Evolutionary conservation across 768 basidiomycete genomes (phyloP).

Genomic region (Mycena kentingensis): DNA sequence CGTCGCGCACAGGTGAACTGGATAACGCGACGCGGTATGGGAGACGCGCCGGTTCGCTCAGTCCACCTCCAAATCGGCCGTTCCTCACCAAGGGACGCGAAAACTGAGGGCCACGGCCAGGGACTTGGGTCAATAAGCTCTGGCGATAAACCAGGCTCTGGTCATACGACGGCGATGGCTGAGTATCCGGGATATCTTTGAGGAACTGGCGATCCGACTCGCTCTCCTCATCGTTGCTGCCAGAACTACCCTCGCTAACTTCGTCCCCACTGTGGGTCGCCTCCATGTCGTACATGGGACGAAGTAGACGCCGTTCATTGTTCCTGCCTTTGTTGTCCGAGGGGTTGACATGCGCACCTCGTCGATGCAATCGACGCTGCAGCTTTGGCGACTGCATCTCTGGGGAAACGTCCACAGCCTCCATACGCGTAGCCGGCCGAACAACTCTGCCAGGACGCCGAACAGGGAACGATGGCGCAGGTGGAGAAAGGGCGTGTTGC

Average conservation of each 20-base stretch:
- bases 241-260: constrained; percentile 61
- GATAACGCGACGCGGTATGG: constrained; percentile 36
- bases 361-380: constrained; percentile 41
- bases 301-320: constrained; percentile 8
- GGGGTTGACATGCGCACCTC: constrained; percentile 24
- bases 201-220: constrained; percentile 73
- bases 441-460: constrained; percentile 37
- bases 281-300: constrained; percentile 70
- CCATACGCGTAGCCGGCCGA: constrained; percentile 27
- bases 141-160: constrained; percentile 70
- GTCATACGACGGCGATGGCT: constrained; percentile 70
- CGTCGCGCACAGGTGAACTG: constrained; percentile 62
- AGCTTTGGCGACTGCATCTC: constrained; percentile 36
- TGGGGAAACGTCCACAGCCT: constrained; percentile 32
- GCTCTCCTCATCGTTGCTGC: constrained; percentile 55
- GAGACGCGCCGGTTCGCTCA: constrained; percentile 29
- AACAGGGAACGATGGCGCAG: constrained; percentile 48
- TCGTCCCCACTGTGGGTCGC: constrained; percentile 85
- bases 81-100: constrained; percentile 48
- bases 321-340: constrained; percentile 15
- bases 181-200: constrained; percentile 63
- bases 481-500: constrained; percentile 29
- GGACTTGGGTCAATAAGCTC: constrained; percentile 73
- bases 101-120: constrained; percentile 55
- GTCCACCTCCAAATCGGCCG: constrained; percentile 44